These are phyloP conservation scores for Phyllosticta citriasiana DNA, from an alignment of 2,329 filamentous ascomycete species.

Conservation along the genomic window DNA sequence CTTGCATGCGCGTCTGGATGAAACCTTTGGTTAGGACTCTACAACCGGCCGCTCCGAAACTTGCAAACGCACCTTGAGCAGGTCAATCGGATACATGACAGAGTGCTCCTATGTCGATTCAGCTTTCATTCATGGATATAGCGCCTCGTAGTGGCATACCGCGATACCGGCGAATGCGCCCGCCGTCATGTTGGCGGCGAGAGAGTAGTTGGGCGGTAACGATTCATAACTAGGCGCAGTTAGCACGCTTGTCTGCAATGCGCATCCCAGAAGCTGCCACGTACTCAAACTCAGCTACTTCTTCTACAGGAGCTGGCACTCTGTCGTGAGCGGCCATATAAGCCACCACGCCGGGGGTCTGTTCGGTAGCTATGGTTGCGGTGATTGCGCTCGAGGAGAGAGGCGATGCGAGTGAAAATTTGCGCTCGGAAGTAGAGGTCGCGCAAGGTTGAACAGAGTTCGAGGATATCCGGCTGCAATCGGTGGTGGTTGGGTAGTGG, in stretches of 20 bases:
- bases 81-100: slow-evolving; percentile 97
- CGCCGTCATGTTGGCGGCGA: slow-evolving; percentile 88
- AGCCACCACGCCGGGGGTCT: slow-evolving; percentile 25
- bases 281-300: slow-evolving; percentile 31
- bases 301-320: slow-evolving; percentile 23
- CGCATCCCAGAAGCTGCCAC: slow-evolving; percentile 12
- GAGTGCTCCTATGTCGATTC: slow-evolving; percentile 68
- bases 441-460: neutral
- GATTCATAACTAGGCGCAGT: slow-evolving; percentile 63
- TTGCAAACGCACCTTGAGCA: slow-evolving; percentile 68
- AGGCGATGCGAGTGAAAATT: neutral
- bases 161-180: slow-evolving; percentile 96
- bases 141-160: slow-evolving; percentile 43
- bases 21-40: neutral
- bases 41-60: neutral
- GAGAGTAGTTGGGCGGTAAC: slow-evolving; percentile 86
- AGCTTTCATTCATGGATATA: slow-evolving; percentile 14
- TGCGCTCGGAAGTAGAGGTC: neutral
- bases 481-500: neutral
- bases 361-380: slow-evolving; percentile 22
- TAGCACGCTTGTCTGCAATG: slow-evolving; percentile 14
- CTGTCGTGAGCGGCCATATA: slow-evolving; percentile 32
- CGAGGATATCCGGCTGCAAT: neutral
- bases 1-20: slow-evolving; percentile 88
- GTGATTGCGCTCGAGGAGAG: neutral